phyloP scores from a whole-genome alignment of 2,329 filamentous ascomycete genomes.

The Neocatenulostroma microsporum region DNA sequence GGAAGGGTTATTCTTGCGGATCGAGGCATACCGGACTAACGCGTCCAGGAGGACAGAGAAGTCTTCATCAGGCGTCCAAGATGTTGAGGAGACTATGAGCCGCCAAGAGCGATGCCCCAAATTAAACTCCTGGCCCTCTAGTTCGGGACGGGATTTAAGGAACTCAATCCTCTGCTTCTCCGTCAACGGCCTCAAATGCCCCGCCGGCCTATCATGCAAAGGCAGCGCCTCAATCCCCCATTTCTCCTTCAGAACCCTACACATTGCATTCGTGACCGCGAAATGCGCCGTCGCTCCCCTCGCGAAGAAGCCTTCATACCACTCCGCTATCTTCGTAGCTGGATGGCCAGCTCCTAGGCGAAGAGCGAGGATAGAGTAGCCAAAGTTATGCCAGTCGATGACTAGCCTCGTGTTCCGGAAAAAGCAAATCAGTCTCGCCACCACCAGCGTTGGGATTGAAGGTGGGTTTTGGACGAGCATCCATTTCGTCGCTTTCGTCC shows the following conservation, averaged over 20 bases:
- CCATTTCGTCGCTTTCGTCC: slow-evolving; percentile 67
- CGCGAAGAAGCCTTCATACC: slow-evolving; percentile 69
- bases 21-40: slow-evolving; percentile 62
- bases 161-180: slow-evolving; percentile 47
- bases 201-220: slow-evolving; percentile 78
- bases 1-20: slow-evolving; percentile 34
- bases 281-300: slow-evolving; percentile 65
- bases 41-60: slow-evolving; percentile 82
- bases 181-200: slow-evolving; percentile 66
- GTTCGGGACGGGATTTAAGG: slow-evolving; percentile 58
- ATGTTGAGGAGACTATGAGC: slow-evolving; percentile 85
- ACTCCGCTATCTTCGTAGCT: slow-evolving; percentile 66
- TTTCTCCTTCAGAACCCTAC: slow-evolving; percentile 57
- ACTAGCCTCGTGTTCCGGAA: slow-evolving; percentile 74
- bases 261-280: slow-evolving; percentile 86
- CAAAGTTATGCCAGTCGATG: slow-evolving; percentile 99
- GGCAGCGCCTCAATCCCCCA: slow-evolving; percentile 59
- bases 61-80: slow-evolving; percentile 96
- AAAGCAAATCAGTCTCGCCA: slow-evolving; percentile 64
- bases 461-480: slow-evolving; percentile 90
- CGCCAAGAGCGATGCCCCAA: slow-evolving; percentile 40
- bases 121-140: slow-evolving; percentile 50
- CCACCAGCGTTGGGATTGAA: slow-evolving; percentile 78
- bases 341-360: slow-evolving; percentile 58
- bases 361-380: slow-evolving; percentile 78